A percentile compares a stretch with the other conserved stretches of the same genome.
These are phyloP conservation scores for Cardamine chenopodiifolia DNA, from an alignment of 345 rosid species.

Conservation along the genomic window DNA sequence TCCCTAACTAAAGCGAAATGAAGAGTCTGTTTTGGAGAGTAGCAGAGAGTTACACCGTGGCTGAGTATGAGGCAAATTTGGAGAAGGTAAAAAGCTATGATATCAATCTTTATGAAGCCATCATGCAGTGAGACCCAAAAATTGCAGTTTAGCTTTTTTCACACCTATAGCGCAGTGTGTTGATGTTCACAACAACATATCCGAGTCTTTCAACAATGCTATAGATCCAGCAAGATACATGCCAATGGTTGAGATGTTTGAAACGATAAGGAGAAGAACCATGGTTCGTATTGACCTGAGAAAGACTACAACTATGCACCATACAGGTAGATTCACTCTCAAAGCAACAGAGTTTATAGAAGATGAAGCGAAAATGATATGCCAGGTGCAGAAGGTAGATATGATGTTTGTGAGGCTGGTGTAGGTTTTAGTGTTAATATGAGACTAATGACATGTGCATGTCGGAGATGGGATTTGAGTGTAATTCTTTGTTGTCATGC, in stretches of 20 bases:
- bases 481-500: no score
- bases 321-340: neutral
- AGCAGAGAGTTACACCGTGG: neutral
- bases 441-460: no score
- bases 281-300: neutral
- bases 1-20: neutral
- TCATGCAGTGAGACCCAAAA: neutral
- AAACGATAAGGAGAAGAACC: neutral
- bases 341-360: neutral
- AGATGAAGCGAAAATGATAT: no score
- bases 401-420: no score
- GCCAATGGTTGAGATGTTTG: slow-evolving; percentile 15
- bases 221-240: neutral
- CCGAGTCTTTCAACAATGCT: neutral
- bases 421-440: no score
- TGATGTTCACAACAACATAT: slow-evolving; percentile 18
- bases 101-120: neutral
- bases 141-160: neutral
- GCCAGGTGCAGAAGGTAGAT: no score
- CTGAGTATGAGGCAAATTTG: neutral
- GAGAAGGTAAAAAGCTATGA: neutral
- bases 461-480: no score
- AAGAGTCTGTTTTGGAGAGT: neutral
- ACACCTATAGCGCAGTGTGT: neutral
- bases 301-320: neutral